Evolutionary conservation across 306 rosid genomes (phyloP).

Genomic region (Quercus suber): DNA sequence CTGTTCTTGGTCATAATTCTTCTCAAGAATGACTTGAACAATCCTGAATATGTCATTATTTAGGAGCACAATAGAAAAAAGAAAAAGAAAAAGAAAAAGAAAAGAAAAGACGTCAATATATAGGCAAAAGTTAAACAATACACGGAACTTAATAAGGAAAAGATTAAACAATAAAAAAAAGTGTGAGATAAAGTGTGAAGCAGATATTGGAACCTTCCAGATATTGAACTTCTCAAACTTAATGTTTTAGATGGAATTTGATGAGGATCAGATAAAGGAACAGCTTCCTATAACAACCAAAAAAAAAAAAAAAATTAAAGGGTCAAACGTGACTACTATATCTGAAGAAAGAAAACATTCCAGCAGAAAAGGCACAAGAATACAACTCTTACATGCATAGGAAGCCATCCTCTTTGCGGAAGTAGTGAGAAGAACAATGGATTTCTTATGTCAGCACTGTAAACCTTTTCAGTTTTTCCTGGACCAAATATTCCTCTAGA

Average conservation of each 20-base stretch:
- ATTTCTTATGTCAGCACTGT: conserved; percentile 80
- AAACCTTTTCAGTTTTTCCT: conserved; percentile 70
- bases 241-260: conserved; percentile 69
- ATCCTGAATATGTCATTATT: conserved; percentile 61
- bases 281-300: conserved; percentile 69
- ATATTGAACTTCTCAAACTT: conserved; percentile 86
- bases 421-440: conserved; percentile 87
- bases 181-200: conserved; percentile 6
- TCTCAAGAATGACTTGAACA: conserved; percentile 84
- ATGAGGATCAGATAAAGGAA: conserved; percentile 77
- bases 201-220: conserved; percentile 74
- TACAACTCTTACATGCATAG: conserved; percentile 57
- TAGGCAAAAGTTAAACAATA: conserved; percentile 10
- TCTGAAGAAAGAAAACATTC: neutral
- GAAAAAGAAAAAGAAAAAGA: neutral
- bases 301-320: conserved; percentile 2
- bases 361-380: neutral
- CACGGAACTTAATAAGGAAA: conserved; percentile 4
- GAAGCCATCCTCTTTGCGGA: conserved; percentile 97
- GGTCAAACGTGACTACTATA: neutral
- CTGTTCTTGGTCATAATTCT: conserved; percentile 53
- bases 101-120: neutral
- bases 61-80: conserved; percentile 25
- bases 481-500: conserved; percentile 74
- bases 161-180: conserved; percentile 2